Conservation (phyloP, 2,329 filamentous ascomycete genomes). For the Ophiocordyceps polyrhachis-furcata region DNA sequence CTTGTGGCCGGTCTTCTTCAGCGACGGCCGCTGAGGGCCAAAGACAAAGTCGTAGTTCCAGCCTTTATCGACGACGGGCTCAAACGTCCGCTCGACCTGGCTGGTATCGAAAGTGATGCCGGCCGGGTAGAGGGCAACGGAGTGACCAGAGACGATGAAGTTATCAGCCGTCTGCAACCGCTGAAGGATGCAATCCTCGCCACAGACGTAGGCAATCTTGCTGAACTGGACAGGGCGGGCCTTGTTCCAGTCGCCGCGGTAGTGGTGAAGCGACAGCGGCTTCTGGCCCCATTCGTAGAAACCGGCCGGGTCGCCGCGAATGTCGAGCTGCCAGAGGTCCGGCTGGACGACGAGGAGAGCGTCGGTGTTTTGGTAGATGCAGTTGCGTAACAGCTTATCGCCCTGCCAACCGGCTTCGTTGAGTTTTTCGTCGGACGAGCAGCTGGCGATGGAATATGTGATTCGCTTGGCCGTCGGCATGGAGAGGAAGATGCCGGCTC, state of each 20-base stretch:
- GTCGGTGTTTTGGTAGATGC: conserved; percentile 43
- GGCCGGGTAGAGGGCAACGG: conserved; percentile 34
- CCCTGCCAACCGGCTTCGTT: conserved; percentile 39
- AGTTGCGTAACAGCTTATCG: conserved; percentile 42
- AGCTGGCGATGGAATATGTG: conserved; percentile 22
- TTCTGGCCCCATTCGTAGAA: conserved; percentile 45
- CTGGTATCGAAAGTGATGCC: conserved; percentile 29
- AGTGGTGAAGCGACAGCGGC: conserved; percentile 44
- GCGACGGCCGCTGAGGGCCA: conserved; percentile 26
- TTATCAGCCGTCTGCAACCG: conserved; percentile 35
- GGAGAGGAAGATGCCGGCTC: conserved; percentile 43
- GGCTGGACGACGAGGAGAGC: conserved; percentile 36
- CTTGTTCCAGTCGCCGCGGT: conserved; percentile 35
- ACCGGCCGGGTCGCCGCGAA: conserved; percentile 39
- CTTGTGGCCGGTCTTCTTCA: conserved; percentile 29
- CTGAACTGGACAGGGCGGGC: conserved; percentile 35
- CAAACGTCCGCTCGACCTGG: conserved; percentile 34
- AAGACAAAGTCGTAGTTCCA: conserved; percentile 33
- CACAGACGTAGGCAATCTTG: conserved; percentile 39
- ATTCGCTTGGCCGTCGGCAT: conserved; percentile 27
- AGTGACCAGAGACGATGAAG: conserved; percentile 40
- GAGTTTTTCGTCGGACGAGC: conserved; percentile 30
- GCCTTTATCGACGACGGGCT: conserved; percentile 26
- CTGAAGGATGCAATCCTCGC: conserved; percentile 39
- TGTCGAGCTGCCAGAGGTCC: conserved; percentile 41